These are phyloP conservation scores for Cucumis sativus DNA, from an alignment of 306 rosid species.

Conservation along the genomic window Cucumber_9930_V3 NC_026659.2:18033501-18034000, in stretches of 20 bases:
- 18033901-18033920: background rate
- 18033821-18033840: background rate
- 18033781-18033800: background rate
- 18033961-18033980: background rate
- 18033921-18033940: background rate
- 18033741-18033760: background rate
- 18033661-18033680: background rate
- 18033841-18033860: background rate
- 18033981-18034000: background rate
- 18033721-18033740: background rate
- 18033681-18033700: background rate
- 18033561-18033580: background rate
- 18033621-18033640: constrained; percentile 45
- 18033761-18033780: background rate
- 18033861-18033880: background rate
- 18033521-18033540: background rate
- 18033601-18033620: constrained; percentile 71
- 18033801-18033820: background rate
- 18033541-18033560: background rate
- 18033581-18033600: constrained; percentile 14
- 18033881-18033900: background rate
- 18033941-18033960: background rate
- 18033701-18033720: background rate
- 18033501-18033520: constrained; percentile 91
- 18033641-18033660: constrained; percentile 64